A percentile compares a stretch with the other conserved stretches of the same genome.
Evolutionary conservation across 306 rosid genomes (phyloP).

Genomic region (Mucuna pruriens): DNA sequence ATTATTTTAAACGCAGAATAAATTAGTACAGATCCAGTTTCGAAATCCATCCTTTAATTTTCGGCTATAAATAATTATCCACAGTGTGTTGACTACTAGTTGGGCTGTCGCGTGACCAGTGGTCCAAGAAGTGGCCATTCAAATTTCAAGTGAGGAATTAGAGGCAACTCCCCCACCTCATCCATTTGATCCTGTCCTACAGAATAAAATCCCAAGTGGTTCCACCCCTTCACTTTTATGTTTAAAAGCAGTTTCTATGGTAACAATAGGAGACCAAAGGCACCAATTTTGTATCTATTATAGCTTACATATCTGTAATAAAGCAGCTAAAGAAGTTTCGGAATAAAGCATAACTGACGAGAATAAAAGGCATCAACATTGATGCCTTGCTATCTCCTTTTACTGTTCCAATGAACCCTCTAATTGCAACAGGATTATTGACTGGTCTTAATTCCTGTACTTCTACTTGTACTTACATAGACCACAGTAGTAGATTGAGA

Average conservation of each 20-base stretch:
- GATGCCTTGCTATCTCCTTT: constrained; percentile 56
- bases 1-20: neutral
- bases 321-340: constrained; percentile 62
- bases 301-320: constrained; percentile 50
- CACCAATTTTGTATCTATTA: constrained; percentile 47
- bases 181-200: constrained; percentile 31
- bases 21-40: neutral
- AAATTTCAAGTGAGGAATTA: constrained; percentile 10
- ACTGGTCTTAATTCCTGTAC: constrained; percentile 38
- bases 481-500: neutral
- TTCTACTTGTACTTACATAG: neutral
- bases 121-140: constrained; percentile 35
- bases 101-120: constrained; percentile 20
- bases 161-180: neutral
- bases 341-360: constrained; percentile 59
- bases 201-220: constrained; percentile 48
- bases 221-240: constrained; percentile 47
- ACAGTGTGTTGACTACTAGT: neutral
- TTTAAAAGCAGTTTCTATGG: constrained; percentile 49
- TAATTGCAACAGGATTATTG: constrained; percentile 38
- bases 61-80: neutral
- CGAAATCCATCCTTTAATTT: too few relatives aligned
- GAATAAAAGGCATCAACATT: constrained; percentile 45
- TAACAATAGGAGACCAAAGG: constrained; percentile 68
- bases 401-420: constrained; percentile 32